Evolutionary conservation across 2,329 filamentous ascomycete genomes (phyloP), one percentile per base, ranked within the genome.

Genomic region (Penicillium capsulatum): DNA sequence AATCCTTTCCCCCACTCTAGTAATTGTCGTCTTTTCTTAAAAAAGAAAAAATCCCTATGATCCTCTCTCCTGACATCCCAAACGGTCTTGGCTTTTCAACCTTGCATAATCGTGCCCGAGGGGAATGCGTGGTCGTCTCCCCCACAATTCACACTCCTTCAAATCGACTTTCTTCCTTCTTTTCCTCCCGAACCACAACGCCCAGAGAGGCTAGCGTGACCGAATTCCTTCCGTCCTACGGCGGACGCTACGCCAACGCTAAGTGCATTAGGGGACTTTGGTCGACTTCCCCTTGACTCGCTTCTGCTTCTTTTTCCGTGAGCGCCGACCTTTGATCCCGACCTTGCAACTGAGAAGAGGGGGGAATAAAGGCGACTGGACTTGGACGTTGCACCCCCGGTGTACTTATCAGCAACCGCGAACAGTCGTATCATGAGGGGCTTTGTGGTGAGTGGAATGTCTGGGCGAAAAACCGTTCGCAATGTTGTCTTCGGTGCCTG

Each of bases 361-460:
- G 26, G 26, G 26, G 26, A 14, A 28, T 4, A 5, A 4, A 14
- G 26, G 26, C 11, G 13, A 11, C 9, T 4, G 10, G 10, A 7
- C n/a, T 14, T 14, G 10, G 10, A 28, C 6, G 6, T 11, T 14
- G 6, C 26, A 22, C 11, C 11, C 10, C 26, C 5, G 26, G 7
- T 24, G 22, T 7, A 24, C 11, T 24, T 24, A 7, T 7, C 7
- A 24, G 7, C 11, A 11, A 11, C 11, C 22, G 22, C n/a, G n/a
- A n/a, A 24, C 6, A n/a, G 26, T 7, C 40, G 44, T 45, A 53
- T 37, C 34, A 49, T 51, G 48, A 50, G 44, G 48, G 19, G 19
- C 34, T 38, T 15, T 10, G 14, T 36, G 42, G 49, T 54, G 37
- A 53, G 51, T 52, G n/a, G n/a, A n/a, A n/a, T n/a, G n/a, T n/a